phyloP scores from a whole-genome alignment of 148 eudicot species.

The Chenopodium formosanum region DNA sequence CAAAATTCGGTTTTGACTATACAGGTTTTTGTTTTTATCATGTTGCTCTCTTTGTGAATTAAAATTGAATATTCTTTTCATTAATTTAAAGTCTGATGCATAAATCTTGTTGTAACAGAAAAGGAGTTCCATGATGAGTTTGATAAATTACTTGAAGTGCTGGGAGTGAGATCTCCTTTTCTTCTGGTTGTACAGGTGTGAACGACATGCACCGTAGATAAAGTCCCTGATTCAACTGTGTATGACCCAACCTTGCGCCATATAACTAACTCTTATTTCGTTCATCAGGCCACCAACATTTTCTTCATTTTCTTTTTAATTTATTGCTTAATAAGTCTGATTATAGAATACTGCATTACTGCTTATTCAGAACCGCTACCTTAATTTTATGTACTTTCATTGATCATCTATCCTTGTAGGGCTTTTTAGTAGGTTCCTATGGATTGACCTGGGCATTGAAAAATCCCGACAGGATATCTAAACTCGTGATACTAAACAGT shows the following conservation, averaged over 20 bases:
- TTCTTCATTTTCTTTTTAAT: not conserved
- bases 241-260: conserved; percentile 4
- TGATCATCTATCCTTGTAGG: conserved; percentile 45
- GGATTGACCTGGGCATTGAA: conserved; percentile 98
- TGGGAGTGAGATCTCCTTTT: conserved; percentile 68
- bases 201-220: conserved; percentile 4
- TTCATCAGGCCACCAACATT: not conserved
- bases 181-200: conserved; percentile 87
- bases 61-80: not conserved
- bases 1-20: conserved; percentile 92
- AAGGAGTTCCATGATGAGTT: conserved; percentile 88
- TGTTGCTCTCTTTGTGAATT: not conserved
- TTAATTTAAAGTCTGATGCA: conserved; percentile 25
- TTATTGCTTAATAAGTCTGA: not conserved
- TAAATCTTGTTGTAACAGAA: conserved; percentile 49
- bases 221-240: conserved; percentile 2
- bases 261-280: not conserved
- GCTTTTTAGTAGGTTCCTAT: conserved; percentile 95
- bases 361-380: not conserved
- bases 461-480: conserved; percentile 65
- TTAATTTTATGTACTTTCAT: not conserved
- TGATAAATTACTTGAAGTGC: conserved; percentile 71
- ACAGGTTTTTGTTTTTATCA: conserved; percentile 57
- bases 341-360: not conserved
- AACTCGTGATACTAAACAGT: conserved; percentile 78